A percentile compares a stretch with the other conserved stretches of the same genome.
Conservation (phyloP, 1,284 basidiomycete species). For the Cutaneotrichosporon mucoides region DNA sequence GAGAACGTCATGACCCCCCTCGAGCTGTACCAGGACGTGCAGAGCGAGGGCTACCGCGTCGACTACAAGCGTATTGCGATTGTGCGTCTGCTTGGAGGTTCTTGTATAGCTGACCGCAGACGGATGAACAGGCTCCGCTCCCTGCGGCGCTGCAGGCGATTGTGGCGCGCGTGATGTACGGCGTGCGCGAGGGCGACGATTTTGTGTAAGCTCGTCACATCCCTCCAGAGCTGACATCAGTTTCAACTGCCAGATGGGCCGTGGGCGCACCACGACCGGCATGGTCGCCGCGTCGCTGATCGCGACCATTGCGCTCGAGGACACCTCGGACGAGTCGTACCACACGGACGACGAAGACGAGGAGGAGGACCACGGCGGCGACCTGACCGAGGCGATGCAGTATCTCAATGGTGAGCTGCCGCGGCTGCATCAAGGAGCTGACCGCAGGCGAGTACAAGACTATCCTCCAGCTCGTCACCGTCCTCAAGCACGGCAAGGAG, state of each 20-base stretch:
- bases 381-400: constrained; percentile 75
- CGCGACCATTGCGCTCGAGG: constrained; percentile 62
- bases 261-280: constrained; percentile 70
- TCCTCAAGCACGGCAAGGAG: constrained; percentile 50
- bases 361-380: constrained; percentile 53
- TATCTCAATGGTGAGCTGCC: constrained; percentile 68
- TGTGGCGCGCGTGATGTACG: constrained; percentile 65
- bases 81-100: constrained; percentile 52
- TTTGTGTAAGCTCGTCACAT: constrained; percentile 59
- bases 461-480: constrained; percentile 72
- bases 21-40: constrained; percentile 52
- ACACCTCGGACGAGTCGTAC: constrained; percentile 15
- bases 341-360: constrained; percentile 30
- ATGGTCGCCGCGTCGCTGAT: constrained; percentile 89
- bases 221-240: constrained; percentile 16
- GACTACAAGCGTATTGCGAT: constrained; percentile 84
- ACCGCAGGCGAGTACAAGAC: constrained; percentile 87
- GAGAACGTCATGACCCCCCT: constrained; percentile 89
- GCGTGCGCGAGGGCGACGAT: constrained; percentile 60
- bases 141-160: constrained; percentile 77
- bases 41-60: constrained; percentile 71
- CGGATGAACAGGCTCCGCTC: constrained; percentile 91
- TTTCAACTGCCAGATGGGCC: constrained; percentile 52
- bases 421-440: neutral
- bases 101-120: constrained; percentile 54